phyloP scores from a whole-genome alignment of 192 early-diverging fungal genomes.

The Anaeromyces robustus region DNA sequence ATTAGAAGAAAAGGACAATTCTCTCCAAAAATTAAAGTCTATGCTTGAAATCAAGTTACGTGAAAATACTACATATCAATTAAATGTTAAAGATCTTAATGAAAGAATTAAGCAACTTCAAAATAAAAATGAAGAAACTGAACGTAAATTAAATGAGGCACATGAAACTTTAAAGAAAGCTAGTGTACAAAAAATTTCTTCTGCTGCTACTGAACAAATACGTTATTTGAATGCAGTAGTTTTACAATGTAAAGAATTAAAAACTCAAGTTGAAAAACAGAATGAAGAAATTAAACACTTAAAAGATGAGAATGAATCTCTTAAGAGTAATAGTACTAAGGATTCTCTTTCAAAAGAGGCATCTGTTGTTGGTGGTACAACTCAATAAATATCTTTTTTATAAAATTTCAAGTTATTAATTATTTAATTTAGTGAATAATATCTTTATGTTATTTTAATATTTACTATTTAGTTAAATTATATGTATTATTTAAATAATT shows the following conservation, averaged over 20 bases:
- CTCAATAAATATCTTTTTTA: not conserved
- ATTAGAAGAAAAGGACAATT: not conserved
- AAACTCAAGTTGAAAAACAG: not conserved
- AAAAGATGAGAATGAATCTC: not conserved
- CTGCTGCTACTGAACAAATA: not conserved
- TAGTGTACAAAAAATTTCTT: not conserved
- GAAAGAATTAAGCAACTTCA: not conserved
- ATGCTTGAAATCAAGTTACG: not conserved
- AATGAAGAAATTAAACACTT: not conserved
- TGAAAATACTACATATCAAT: not conserved
- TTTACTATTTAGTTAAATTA: too few relatives aligned
- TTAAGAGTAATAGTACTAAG: not conserved
- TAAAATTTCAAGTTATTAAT: too few relatives aligned
- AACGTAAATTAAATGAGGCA: not conserved
- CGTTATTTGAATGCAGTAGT: not conserved
- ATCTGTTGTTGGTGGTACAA: not conserved
- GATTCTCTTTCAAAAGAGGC: not conserved
- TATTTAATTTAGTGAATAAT: too few relatives aligned
- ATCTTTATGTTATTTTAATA: too few relatives aligned
- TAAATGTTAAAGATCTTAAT: not conserved
- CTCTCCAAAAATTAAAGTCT: not conserved
- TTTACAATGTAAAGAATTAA: not conserved
- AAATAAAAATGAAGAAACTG: not conserved
- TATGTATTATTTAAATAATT: too few relatives aligned
- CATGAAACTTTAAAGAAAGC: too few relatives aligned